Evolutionary conservation across 306 rosid genomes (phyloP).

Genomic region (Sesbania bispinosa): DNA sequence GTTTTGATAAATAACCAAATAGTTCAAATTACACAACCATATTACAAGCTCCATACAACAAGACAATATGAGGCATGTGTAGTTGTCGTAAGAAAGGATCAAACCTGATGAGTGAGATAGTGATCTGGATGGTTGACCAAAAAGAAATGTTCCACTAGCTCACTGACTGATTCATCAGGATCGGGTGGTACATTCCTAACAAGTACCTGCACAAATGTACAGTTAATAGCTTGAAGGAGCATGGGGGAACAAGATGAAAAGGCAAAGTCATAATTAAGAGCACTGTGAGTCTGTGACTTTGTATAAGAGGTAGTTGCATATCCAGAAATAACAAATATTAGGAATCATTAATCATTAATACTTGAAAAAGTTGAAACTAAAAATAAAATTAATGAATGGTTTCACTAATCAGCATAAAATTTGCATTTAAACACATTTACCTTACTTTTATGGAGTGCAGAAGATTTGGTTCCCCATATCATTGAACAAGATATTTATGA

Average conservation of each 20-base stretch:
- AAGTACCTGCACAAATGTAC: constrained; percentile 56
- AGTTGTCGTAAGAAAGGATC: background rate
- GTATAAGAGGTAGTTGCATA: background rate
- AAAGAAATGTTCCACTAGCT: constrained; percentile 98
- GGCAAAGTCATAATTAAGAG: background rate
- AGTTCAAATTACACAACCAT: background rate
- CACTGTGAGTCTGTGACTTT: background rate
- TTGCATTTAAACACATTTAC: background rate
- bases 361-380: background rate
- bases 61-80: background rate
- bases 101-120: constrained; percentile 86
- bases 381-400: background rate
- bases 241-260: background rate
- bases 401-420: background rate
- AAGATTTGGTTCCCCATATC: background rate
- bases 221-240: constrained; percentile 8
- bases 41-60: background rate
- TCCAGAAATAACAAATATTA: background rate
- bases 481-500: background rate
- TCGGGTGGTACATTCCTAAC: constrained; percentile 97
- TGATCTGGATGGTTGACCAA: constrained; percentile 95
- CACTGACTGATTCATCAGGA: constrained; percentile 80
- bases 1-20: background rate
- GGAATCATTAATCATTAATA: background rate
- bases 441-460: background rate